A percentile compares a stretch with the other conserved stretches of the same genome.
These are phyloP conservation scores for Oidiodendron maius DNA, from an alignment of 495 filamentous ascomycete species.

Conservation along the genomic window DNA sequence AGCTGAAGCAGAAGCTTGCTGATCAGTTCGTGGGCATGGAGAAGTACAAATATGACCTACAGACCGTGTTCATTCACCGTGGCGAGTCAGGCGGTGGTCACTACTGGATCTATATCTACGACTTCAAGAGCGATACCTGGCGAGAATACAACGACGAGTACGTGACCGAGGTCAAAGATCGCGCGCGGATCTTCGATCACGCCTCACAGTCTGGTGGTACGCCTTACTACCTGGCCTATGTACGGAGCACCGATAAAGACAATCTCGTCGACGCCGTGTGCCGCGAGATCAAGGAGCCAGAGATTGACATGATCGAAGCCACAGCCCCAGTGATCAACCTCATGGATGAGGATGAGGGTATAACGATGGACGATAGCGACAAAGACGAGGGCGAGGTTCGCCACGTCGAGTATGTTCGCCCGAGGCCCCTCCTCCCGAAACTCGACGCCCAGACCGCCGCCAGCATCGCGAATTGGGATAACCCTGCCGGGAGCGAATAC, in stretches of 20 bases:
- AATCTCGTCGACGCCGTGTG: conserved; percentile 47
- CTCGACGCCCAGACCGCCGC: not conserved
- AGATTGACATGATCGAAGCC: conserved; percentile 1
- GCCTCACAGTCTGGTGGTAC: conserved; percentile 54
- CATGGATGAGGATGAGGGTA: conserved; percentile 5
- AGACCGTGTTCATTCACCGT: conserved; percentile 87
- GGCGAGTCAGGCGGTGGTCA: conserved; percentile 66
- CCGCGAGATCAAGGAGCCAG: conserved; percentile 17
- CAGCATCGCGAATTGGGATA: not conserved
- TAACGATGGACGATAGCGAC: not conserved
- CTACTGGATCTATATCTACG: conserved; percentile 96
- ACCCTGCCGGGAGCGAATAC: not conserved
- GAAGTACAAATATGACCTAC: conserved; percentile 70
- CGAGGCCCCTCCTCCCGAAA: not conserved
- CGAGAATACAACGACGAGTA: conserved; percentile 88
- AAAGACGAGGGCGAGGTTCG: not conserved
- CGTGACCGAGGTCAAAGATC: conserved; percentile 62
- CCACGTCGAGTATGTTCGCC: not conserved
- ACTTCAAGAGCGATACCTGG: conserved; percentile 77
- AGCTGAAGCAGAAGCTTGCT: conserved; percentile 34
- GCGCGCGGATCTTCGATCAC: conserved; percentile 58
- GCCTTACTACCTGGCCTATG: conserved; percentile 86
- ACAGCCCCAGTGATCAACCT: not conserved
- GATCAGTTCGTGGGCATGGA: conserved; percentile 55
- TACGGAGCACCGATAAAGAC: conserved; percentile 56